A percentile compares a stretch with the other conserved stretches of the same genome.
phyloP scores from a whole-genome alignment of 2,329 filamentous ascomycete genomes.

The Rhynchosporium agropyri region DNA sequence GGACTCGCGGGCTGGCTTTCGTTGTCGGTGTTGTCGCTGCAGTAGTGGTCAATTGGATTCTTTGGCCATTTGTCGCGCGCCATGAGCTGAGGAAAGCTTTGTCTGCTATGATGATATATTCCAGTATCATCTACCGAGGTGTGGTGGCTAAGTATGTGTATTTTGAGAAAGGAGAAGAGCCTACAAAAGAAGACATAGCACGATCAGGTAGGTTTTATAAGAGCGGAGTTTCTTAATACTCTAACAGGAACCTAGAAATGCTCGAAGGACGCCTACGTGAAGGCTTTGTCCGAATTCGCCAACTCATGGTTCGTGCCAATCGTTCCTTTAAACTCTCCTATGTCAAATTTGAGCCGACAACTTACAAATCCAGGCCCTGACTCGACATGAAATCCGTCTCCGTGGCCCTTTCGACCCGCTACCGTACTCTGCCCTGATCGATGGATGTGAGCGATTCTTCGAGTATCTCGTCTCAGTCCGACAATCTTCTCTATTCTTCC shows the following conservation, averaged over 20 bases:
- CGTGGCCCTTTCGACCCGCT: constrained; percentile 59
- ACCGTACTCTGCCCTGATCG: constrained; percentile 58
- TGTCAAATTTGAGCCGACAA: constrained; percentile 9
- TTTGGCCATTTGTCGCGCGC: constrained; percentile 64
- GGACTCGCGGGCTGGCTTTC: constrained; percentile 53
- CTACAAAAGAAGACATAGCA: constrained; percentile 53
- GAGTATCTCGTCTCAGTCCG: constrained; percentile 60
- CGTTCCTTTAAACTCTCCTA: background rate
- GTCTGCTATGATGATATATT: constrained; percentile 59
- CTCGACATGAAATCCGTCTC: constrained; percentile 61
- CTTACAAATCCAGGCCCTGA: constrained; percentile 47
- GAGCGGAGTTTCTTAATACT: background rate
- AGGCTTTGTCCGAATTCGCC: constrained; percentile 59
- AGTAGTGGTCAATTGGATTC: constrained; percentile 58
- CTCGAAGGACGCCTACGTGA: constrained; percentile 62
- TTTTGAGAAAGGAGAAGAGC: constrained; percentile 56
- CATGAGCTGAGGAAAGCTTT: constrained; percentile 59
- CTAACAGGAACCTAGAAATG: constrained; percentile 47
- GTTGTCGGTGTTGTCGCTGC: constrained; percentile 57
- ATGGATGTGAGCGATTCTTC: constrained; percentile 60
- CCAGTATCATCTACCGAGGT: constrained; percentile 57
- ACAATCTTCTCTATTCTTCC: constrained; percentile 60
- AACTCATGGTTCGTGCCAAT: constrained; percentile 48
- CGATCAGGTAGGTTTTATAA: constrained; percentile 44
- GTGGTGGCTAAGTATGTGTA: constrained; percentile 61